phyloP scores from a whole-genome alignment of 345 rosid genomes.

The Camelina hispida region DNA sequence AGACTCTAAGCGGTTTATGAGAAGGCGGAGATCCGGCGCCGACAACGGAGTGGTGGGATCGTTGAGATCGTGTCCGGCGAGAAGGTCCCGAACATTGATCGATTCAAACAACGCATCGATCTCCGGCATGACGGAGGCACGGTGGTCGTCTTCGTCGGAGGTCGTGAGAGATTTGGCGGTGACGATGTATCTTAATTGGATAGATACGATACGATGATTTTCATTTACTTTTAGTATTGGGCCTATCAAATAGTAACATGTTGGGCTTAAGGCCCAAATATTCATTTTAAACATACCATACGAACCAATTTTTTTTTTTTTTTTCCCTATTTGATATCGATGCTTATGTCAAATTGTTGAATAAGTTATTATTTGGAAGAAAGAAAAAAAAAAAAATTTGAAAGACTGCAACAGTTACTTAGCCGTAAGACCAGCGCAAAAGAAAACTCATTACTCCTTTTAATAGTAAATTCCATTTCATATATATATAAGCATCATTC shows the following conservation, averaged over 20 bases:
- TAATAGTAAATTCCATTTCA: slow-evolving; percentile 32
- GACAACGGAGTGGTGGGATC: slow-evolving; percentile 86
- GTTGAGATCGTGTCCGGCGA: slow-evolving; percentile 73
- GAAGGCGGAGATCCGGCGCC: slow-evolving; percentile 98
- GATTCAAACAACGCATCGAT: slow-evolving; percentile 65
- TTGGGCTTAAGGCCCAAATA: background rate
- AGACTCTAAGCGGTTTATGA: slow-evolving; percentile 76
- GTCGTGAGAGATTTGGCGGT: slow-evolving; percentile 12
- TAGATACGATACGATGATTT: background rate
- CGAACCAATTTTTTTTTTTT: too few relatives aligned
- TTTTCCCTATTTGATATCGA: too few relatives aligned
- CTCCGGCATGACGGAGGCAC: slow-evolving; percentile 52
- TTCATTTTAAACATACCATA: too few relatives aligned
- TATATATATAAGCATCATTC: slow-evolving; percentile 30
- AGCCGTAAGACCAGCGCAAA: slow-evolving; percentile 44
- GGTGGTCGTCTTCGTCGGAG: slow-evolving; percentile 44
- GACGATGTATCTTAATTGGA: slow-evolving; percentile 28
- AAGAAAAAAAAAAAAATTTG: background rate
- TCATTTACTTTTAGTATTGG: background rate
- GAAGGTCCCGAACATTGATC: slow-evolving; percentile 84
- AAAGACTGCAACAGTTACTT: slow-evolving; percentile 30
- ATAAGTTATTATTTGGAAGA: background rate
- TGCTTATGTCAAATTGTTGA: background rate
- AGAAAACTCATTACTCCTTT: slow-evolving; percentile 19
- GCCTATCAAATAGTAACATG: slow-evolving; percentile 12